These are phyloP conservation scores for Vigna angularis DNA, from an alignment of 306 rosid genomes.

Conservation along the genomic window DNA sequence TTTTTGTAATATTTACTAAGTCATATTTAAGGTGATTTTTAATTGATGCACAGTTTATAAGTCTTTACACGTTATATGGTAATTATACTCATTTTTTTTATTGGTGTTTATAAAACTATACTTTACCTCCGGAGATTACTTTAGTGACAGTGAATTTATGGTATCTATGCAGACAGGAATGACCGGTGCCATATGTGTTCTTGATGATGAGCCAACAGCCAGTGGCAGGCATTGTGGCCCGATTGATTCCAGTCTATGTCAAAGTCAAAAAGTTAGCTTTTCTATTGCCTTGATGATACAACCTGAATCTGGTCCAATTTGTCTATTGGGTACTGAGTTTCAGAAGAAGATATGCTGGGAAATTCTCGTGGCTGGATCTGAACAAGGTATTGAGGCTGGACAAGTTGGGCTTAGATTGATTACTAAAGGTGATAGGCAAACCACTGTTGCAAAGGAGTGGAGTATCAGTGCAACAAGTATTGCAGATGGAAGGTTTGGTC, in stretches of 20 bases:
- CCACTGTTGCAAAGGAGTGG: constrained; percentile 96
- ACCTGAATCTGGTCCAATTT: constrained; percentile 98
- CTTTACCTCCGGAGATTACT: constrained; percentile 3
- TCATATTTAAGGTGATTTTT: no score
- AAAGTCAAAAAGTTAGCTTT: constrained; percentile 80
- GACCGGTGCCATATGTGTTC: constrained; percentile 84
- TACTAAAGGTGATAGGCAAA: constrained; percentile 96
- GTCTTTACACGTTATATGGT: background rate
- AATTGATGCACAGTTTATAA: background rate
- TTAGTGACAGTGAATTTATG: constrained; percentile 19
- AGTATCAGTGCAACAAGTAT: constrained; percentile 91
- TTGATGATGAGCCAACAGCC: constrained; percentile 96
- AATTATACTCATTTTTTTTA: background rate
- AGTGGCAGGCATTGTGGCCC: constrained; percentile 89
- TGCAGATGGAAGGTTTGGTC: constrained; percentile 93
- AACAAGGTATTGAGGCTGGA: constrained; percentile 99
- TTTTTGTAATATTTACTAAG: background rate
- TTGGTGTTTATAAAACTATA: constrained; percentile 14
- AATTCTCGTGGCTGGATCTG: constrained; percentile 96
- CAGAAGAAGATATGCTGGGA: constrained; percentile 95
- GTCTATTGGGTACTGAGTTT: constrained; percentile 94
- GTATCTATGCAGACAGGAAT: constrained; percentile 84
- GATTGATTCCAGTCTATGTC: constrained; percentile 84
- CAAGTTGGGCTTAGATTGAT: constrained; percentile 99
- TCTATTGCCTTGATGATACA: constrained; percentile 92